Base-by-base conservation (phyloP, 352 stramenopile species). In the Phytophthora fragariae region DNA sequence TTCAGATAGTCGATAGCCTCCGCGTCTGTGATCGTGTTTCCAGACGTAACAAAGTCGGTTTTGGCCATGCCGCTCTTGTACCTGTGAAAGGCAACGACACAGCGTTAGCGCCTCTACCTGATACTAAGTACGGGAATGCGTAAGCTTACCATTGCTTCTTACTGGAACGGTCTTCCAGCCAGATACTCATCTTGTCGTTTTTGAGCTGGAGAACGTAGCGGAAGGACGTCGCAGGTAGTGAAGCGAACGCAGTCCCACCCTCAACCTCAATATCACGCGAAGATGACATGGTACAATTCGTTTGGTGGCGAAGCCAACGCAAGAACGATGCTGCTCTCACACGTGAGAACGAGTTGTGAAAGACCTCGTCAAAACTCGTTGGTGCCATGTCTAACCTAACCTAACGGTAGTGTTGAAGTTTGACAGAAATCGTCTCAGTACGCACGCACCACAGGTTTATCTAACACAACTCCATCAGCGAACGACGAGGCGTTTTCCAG, bases 41-140 rank as follows among this genome's bases (percentile, higher is more conserved):
- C 29, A 21, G 57, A 35, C n/a, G 62, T 64, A 35, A 79, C 35
- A 7, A 65, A 74, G 35, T 64, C 54, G 0, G 0, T 2, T 61
- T 70, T 66, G 17, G 2, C 14, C 62, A 79, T 58, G 1, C 21
- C 49, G 4, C 72, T 62, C 50, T 68, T 75, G 21, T 49, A 68
- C 71, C 65, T 77, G 41, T 55, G 19, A 5, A 19, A 10, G 19
- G 4, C 11, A 17, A 44, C 11, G 37, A 10, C n/a, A 53, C 46
- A 24, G 3, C n/a, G 9, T 53, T 53, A 21, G 12, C 9, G 10
- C 29, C 17, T 41, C 24, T 27, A 27, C 1, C 24, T 27, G 24
- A 27, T 27, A 27, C 24, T 27, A 27, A 27, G 24, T 27, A 27
- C 24, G 24, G 24, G 24, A 27, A 7, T 31, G 27, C 2, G 27